Evolutionary conservation across 2,329 filamentous ascomycete species (phyloP).

Genomic region (Sphaerulina populicola): DNA sequence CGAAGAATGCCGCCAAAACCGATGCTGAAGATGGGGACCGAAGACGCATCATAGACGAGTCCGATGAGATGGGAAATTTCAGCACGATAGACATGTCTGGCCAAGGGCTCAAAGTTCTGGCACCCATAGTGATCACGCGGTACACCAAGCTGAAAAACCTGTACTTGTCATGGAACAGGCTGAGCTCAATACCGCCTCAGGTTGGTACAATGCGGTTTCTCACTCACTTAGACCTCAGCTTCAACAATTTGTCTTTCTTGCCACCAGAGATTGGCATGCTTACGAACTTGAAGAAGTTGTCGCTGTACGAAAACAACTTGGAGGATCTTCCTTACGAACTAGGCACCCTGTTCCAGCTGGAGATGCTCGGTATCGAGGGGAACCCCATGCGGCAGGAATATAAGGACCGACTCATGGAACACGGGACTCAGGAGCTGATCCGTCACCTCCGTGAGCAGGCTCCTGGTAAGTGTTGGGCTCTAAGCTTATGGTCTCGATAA

Average conservation of each 20-base stretch:
- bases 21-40: slow-evolving; percentile 51
- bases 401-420: slow-evolving; percentile 75
- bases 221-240: slow-evolving; percentile 75
- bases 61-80: slow-evolving; percentile 61
- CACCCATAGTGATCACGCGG: slow-evolving; percentile 64
- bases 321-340: slow-evolving; percentile 74
- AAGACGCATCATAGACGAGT: slow-evolving; percentile 49
- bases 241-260: slow-evolving; percentile 73
- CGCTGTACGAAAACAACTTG: slow-evolving; percentile 86
- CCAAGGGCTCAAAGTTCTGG: slow-evolving; percentile 81
- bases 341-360: slow-evolving; percentile 78
- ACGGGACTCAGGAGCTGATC: slow-evolving; percentile 78
- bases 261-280: slow-evolving; percentile 95
- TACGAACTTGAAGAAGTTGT: slow-evolving; percentile 75
- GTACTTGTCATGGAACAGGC: slow-evolving; percentile 87
- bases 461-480: slow-evolving; percentile 54
- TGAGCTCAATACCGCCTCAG: slow-evolving; percentile 66
- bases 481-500: background rate
- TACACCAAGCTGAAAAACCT: slow-evolving; percentile 87
- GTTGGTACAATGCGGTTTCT: slow-evolving; percentile 78
- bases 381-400: slow-evolving; percentile 68
- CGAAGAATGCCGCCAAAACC: slow-evolving; percentile 39
- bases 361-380: slow-evolving; percentile 83
- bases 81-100: slow-evolving; percentile 88
- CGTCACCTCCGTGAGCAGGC: slow-evolving; percentile 74